These are phyloP conservation scores for Pugionium dolabratum DNA, from an alignment of 345 rosid genomes.

Conservation along the genomic window DNA sequence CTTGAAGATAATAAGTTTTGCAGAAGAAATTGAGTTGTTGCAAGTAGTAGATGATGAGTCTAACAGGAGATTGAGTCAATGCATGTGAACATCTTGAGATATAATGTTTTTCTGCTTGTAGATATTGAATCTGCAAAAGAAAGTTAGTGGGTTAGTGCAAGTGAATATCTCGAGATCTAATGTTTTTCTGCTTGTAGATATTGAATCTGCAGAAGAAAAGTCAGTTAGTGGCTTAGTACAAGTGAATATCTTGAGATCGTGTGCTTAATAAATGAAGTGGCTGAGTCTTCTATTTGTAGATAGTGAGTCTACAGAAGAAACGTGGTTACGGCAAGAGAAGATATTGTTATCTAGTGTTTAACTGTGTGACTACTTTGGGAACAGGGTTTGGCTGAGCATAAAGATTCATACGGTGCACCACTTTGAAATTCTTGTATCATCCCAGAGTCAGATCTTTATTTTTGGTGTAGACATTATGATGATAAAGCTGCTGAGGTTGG, in stretches of 20 bases:
- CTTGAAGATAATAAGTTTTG: not conserved
- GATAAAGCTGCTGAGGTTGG: constrained; percentile 87
- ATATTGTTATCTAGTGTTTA: not conserved
- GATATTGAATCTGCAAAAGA: too few species aligned
- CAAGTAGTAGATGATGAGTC: not conserved
- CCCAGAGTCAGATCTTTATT: not conserved
- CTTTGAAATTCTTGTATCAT: constrained; percentile 13
- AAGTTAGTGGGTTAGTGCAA: too few species aligned
- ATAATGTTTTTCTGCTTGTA: too few species aligned
- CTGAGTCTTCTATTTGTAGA: constrained; percentile 4
- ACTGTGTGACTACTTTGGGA: constrained; percentile 2
- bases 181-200: too few species aligned
- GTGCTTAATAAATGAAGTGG: not conserved
- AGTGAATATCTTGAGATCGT: not conserved
- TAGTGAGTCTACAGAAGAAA: not conserved
- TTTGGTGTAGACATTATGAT: constrained; percentile 79
- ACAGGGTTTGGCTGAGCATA: constrained; percentile 96
- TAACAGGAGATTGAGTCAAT: not conserved
- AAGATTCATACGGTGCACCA: constrained; percentile 79
- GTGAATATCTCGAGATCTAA: too few species aligned
- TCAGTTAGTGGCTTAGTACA: not conserved
- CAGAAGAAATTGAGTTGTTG: too few species aligned
- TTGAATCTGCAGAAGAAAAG: not conserved
- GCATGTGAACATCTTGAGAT: not conserved
- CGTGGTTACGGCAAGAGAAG: not conserved